Conservation (phyloP, 2,329 filamentous ascomycete genomes). For the Sarocladium oryzae region DNA sequence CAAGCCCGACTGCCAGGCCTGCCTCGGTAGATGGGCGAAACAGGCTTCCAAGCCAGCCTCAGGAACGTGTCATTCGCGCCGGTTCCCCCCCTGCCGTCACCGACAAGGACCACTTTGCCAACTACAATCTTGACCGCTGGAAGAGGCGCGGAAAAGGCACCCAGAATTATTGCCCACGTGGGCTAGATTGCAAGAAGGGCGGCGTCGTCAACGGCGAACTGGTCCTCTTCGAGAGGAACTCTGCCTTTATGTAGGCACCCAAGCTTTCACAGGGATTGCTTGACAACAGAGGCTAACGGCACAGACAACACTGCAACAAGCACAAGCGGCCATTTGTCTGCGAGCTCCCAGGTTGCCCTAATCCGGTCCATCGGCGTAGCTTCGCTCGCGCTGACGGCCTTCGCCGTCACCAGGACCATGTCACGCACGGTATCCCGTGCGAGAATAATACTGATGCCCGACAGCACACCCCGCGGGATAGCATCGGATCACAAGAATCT, state of each 20-base stretch:
- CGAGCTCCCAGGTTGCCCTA: slow-evolving; percentile 31
- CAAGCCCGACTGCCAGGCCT: neutral
- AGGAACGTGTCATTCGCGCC: slow-evolving; percentile 9
- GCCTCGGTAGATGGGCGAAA: neutral
- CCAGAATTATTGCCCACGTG: slow-evolving; percentile 29
- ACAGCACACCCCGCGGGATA: neutral
- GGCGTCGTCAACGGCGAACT: slow-evolving; percentile 33
- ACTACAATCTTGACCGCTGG: slow-evolving; percentile 32
- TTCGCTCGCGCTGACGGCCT: slow-evolving; percentile 36
- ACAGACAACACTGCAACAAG: slow-evolving; percentile 36
- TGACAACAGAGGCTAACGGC: slow-evolving; percentile 12
- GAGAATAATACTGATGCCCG: neutral
- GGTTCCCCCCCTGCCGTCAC: slow-evolving; percentile 4
- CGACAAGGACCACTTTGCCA: neutral
- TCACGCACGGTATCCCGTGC: neutral
- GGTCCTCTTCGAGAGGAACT: slow-evolving; percentile 34
- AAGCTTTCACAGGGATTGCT: neutral
- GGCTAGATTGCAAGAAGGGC: slow-evolving; percentile 30
- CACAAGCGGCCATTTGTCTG: slow-evolving; percentile 36
- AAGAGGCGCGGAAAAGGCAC: slow-evolving; percentile 32
- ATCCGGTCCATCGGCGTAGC: slow-evolving; percentile 33
- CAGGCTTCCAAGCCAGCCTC: slow-evolving; percentile 1
- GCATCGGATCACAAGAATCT: neutral
- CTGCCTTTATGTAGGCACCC: slow-evolving; percentile 29
- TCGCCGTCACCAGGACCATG: slow-evolving; percentile 25